Evolutionary conservation across 2,329 filamentous ascomycete genomes (phyloP).

Genomic region (Fusarium abutilonis): DNA sequence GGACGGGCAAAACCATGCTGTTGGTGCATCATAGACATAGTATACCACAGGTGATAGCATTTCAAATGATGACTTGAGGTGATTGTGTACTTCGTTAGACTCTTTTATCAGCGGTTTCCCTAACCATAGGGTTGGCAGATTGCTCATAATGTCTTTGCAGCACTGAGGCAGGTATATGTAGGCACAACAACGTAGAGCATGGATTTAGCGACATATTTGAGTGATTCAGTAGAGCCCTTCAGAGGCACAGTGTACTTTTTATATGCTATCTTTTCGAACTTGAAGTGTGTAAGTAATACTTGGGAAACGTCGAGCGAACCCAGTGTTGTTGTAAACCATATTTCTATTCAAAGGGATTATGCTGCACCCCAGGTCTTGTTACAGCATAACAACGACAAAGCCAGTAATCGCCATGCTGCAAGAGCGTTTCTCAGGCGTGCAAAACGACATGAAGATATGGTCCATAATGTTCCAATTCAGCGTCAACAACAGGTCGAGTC

Average conservation of each 20-base stretch:
- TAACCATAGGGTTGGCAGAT: slow-evolving; percentile 43
- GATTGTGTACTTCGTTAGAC: slow-evolving; percentile 49
- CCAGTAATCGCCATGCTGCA: too few species aligned
- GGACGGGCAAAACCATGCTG: slow-evolving; percentile 63
- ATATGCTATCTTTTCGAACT: slow-evolving; percentile 63
- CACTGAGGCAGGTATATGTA: slow-evolving; percentile 47
- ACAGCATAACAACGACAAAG: slow-evolving; percentile 58
- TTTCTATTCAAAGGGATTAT: slow-evolving; percentile 66
- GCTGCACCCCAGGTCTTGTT: slow-evolving; percentile 59
- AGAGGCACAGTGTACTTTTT: slow-evolving; percentile 63
- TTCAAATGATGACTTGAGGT: slow-evolving; percentile 49
- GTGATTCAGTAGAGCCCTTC: slow-evolving; percentile 56
- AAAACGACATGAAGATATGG: too few species aligned
- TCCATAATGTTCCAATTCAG: too few species aligned
- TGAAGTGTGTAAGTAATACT: slow-evolving; percentile 60
- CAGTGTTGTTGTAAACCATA: slow-evolving; percentile 66
- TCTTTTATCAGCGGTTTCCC: slow-evolving; percentile 51
- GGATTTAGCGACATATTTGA: slow-evolving; percentile 49
- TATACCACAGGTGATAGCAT: slow-evolving; percentile 55
- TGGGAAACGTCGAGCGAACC: slow-evolving; percentile 59
- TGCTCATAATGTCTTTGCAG: slow-evolving; percentile 45
- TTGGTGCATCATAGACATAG: slow-evolving; percentile 48
- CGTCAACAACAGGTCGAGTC: slow-evolving; percentile 52
- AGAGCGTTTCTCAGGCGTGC: too few species aligned
- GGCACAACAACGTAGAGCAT: slow-evolving; percentile 45